phyloP scores from a whole-genome alignment of 768 basidiomycete genomes.

The Cantharellus anzutake region DNA sequence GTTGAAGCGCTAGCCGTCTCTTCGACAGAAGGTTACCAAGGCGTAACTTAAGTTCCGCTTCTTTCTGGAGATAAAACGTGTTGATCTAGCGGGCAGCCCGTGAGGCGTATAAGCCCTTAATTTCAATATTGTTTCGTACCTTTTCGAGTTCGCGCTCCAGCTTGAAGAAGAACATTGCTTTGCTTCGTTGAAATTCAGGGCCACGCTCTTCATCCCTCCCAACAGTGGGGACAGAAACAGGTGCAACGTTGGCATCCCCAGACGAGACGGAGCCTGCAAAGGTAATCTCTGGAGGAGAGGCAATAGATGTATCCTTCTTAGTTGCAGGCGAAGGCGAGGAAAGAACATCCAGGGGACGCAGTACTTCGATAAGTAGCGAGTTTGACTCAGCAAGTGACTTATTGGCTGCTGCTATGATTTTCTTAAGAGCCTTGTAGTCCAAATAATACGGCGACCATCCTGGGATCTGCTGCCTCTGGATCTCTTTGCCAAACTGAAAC shows the following conservation, averaged over 20 bases:
- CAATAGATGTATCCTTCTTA: background rate
- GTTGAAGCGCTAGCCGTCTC: conserved; percentile 61
- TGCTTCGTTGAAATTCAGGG: conserved; percentile 81
- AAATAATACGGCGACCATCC: conserved; percentile 94
- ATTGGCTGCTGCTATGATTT: conserved; percentile 74
- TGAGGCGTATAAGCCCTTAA: background rate
- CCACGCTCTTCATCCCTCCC: conserved; percentile 55
- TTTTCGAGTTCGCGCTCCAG: conserved; percentile 95
- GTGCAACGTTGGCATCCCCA: conserved; percentile 15
- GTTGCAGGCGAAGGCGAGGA: background rate
- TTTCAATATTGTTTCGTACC: conserved; percentile 23
- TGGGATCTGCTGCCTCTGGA: conserved; percentile 88
- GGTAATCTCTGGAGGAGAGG: background rate
- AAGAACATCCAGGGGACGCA: background rate
- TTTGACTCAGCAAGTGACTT: conserved; percentile 1
- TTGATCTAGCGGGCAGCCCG: conserved; percentile 50
- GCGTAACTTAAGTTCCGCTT: conserved; percentile 80
- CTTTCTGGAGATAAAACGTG: conserved; percentile 91
- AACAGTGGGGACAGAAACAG: conserved; percentile 26
- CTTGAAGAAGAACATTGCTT: conserved; percentile 98
- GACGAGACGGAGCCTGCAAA: background rate
- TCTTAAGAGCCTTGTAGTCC: conserved; percentile 96
- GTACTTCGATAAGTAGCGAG: background rate
- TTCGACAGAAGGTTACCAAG: conserved; percentile 89
- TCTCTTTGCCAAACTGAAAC: conserved; percentile 86